Conservation (phyloP, 2,329 filamentous ascomycete species). For the Chalaropsis thielavioides region DNA sequence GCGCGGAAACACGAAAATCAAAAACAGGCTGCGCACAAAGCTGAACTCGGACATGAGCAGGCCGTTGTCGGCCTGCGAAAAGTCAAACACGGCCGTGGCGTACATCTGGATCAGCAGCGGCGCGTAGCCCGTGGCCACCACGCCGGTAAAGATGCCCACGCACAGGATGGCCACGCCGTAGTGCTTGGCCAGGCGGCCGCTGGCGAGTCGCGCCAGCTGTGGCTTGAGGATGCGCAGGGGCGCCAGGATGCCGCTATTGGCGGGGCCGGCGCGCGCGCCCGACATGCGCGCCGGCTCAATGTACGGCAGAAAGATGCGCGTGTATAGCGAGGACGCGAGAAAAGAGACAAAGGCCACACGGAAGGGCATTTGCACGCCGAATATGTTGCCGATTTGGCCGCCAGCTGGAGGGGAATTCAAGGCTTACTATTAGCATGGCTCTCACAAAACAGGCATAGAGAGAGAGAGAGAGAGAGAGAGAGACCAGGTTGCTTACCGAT, state of each 20-base stretch:
- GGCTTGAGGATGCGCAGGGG: conserved; percentile 48
- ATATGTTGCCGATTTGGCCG: conserved; percentile 48
- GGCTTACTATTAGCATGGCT: neutral
- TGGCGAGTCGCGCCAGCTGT: conserved; percentile 35
- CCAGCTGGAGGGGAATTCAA: conserved; percentile 34
- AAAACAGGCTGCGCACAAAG: conserved; percentile 39
- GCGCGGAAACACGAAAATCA: conserved; percentile 39
- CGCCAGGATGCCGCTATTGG: conserved; percentile 43
- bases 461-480: too few species aligned
- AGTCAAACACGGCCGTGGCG: conserved; percentile 40
- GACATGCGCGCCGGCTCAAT: conserved; percentile 33
- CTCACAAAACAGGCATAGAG: neutral
- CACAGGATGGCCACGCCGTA: conserved; percentile 51
- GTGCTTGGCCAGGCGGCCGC: conserved; percentile 39
- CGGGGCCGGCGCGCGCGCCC: conserved; percentile 24
- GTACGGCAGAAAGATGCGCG: conserved; percentile 31
- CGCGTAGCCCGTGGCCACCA: conserved; percentile 54
- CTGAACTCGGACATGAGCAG: conserved; percentile 43
- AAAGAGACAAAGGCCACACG: conserved; percentile 47
- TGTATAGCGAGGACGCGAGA: conserved; percentile 31
- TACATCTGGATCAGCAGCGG: conserved; percentile 47
- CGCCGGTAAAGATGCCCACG: conserved; percentile 50
- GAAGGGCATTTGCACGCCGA: conserved; percentile 51
- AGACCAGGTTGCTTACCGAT: conserved; percentile 29
- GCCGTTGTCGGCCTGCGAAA: conserved; percentile 41